Evolutionary conservation across 768 basidiomycete species (phyloP), one percentile per base, ranked within the genome.

Genomic region (Suillus plorans): DNA sequence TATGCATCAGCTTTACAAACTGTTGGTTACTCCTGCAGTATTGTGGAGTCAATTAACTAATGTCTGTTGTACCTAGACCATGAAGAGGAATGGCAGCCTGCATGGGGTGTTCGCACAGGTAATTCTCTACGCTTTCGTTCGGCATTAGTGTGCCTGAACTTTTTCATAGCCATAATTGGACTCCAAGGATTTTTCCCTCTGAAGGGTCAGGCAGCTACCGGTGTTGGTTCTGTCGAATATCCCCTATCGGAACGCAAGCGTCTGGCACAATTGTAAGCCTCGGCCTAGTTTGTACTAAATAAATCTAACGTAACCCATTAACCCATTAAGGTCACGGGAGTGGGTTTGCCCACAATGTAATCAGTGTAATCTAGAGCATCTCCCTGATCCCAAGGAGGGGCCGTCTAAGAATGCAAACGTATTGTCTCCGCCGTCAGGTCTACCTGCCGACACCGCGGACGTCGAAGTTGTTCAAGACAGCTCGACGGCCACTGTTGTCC

Each of bases 51-150:
- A 59, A 41, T 42, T 65, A 71, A 67, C 75, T 78, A 77, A 74
- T 64, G 69, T 76, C 61, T 73, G 53, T 65, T 57, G 66, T 69
- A 55, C 9, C 22, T 70, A 94, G 91, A 97, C 81, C 95, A 98
- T 69, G 94, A 95, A 77, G 97, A 98, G 69, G 82, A 93, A 39
- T 99, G 97, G 97, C 95, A 98, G 76, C 97, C 97, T 44, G 94
- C 95, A 31, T 99, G 97, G 97, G 97, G 97, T 63, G 92, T 99
- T 22, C 86, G 97, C 67, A 99, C 96, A 63, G 95, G 92, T 91
- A 64, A 66, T 83, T 71, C 53, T 58, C 57, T 62, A 59, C 62
- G 22, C 55, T 31, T 65, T 69, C 59, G 18, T 1, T 42, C 52
- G 69, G 70, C 47, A 47, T 66, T 57, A 36, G 39, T 62, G 55